These are phyloP conservation scores for Malassezia restricta DNA, from an alignment of 1,284 basidiomycete genomes.

Conservation along the genomic window DNA sequence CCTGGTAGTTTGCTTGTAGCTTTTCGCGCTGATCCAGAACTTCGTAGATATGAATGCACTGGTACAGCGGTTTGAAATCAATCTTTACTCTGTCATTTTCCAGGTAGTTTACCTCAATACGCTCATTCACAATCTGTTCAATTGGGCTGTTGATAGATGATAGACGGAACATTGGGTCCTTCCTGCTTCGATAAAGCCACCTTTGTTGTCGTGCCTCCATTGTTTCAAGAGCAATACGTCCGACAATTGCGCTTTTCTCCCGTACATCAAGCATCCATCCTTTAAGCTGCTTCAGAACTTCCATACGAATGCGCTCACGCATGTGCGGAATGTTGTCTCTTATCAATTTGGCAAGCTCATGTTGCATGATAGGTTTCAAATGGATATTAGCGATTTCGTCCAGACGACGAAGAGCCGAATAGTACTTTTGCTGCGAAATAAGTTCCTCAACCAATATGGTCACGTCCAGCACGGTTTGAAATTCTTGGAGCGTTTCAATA, in stretches of 20 bases:
- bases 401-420: conserved; percentile 63
- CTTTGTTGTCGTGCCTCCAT: conserved; percentile 74
- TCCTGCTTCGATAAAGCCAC: conserved; percentile 55
- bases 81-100: conserved; percentile 77
- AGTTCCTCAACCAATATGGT: conserved; percentile 86
- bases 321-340: conserved; percentile 81
- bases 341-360: conserved; percentile 84
- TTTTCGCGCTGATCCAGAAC: conserved; percentile 78
- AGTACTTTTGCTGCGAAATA: conserved; percentile 80
- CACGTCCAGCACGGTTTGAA: conserved; percentile 79
- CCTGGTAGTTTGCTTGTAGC: conserved; percentile 81
- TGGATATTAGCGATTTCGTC: conserved; percentile 67
- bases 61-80: conserved; percentile 87
- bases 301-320: conserved; percentile 74
- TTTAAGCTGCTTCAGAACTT: conserved; percentile 86
- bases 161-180: conserved; percentile 49
- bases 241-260: conserved; percentile 74
- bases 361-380: conserved; percentile 66
- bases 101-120: conserved; percentile 81
- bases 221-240: conserved; percentile 72
- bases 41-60: conserved; percentile 94
- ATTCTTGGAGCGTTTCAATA: conserved; percentile 84
- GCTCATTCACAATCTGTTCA: conserved; percentile 83
- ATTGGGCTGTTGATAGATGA: conserved; percentile 86
- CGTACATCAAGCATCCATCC: conserved; percentile 93